phyloP scores from a whole-genome alignment of 2,329 filamentous ascomycete genomes.

The Fusarium sp. region DNA sequence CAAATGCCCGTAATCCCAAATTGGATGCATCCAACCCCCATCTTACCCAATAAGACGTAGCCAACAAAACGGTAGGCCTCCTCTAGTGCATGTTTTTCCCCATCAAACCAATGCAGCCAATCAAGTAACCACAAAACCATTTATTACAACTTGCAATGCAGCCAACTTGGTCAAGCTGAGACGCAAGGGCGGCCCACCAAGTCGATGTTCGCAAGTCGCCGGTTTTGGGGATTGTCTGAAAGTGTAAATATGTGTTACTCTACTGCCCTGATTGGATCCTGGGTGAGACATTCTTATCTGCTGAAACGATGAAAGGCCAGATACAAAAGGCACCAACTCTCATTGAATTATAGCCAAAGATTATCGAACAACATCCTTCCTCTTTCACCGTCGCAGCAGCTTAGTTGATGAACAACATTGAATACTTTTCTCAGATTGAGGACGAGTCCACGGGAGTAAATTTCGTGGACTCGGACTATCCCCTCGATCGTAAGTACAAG shows the following conservation, averaged over 20 bases:
- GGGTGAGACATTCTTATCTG: background rate
- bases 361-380: background rate
- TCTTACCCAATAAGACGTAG: constrained; percentile 10
- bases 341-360: background rate
- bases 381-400: background rate
- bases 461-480: constrained; percentile 25
- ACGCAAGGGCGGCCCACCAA: background rate
- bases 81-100: constrained; percentile 20
- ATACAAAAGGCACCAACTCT: constrained; percentile 17
- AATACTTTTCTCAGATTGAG: background rate
- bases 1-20: background rate
- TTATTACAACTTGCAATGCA: background rate
- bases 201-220: background rate
- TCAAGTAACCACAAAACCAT: background rate
- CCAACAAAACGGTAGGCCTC: constrained; percentile 22
- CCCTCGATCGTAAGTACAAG: constrained; percentile 18
- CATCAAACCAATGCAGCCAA: constrained; percentile 4
- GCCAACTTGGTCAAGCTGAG: background rate
- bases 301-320: background rate
- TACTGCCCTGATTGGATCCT: background rate
- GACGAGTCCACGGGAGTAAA: constrained; percentile 20
- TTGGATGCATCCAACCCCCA: constrained; percentile 8
- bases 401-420: constrained; percentile 16
- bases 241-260: background rate
- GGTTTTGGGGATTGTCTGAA: background rate